These are phyloP conservation scores for Syzygium malaccense DNA, from an alignment of 441 rosid species.

Conservation along the genomic window DNA sequence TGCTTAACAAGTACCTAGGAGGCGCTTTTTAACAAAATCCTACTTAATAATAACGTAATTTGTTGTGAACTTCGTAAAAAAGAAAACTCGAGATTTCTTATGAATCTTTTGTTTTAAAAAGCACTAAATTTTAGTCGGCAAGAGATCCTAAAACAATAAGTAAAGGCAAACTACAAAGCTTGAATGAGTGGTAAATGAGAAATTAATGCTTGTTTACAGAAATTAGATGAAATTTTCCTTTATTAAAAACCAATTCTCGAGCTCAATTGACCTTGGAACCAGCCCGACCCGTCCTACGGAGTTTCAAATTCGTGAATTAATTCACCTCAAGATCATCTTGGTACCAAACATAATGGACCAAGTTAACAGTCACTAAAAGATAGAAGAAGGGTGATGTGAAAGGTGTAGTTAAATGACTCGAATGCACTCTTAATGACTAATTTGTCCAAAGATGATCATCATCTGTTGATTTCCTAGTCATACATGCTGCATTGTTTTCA, in stretches of 20 bases:
- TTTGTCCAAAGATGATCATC: too few species aligned
- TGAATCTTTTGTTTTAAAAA: not conserved
- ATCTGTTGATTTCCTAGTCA: too few species aligned
- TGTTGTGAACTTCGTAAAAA: not conserved
- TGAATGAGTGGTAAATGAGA: not conserved
- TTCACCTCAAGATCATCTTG: not conserved
- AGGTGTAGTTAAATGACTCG: too few species aligned
- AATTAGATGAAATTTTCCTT: not conserved
- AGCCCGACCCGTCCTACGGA: not conserved
- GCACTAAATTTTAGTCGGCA: not conserved
- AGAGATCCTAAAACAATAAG: too few species aligned
- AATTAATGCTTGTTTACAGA: not conserved
- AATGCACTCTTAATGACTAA: too few species aligned
- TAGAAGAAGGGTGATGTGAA: too few species aligned
- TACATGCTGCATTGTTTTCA: not conserved
- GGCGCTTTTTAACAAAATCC: not conserved
- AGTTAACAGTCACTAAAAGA: not conserved
- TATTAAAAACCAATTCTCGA: not conserved
- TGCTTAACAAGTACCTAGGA: not conserved
- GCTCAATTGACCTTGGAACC: not conserved
- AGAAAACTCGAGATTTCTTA: accelerated
- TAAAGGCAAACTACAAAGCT: not conserved
- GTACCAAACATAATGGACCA: not conserved
- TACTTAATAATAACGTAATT: too few species aligned
- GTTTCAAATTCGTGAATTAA: not conserved